Evolutionary conservation across 1,284 basidiomycete species (phyloP).

Genomic region (Sanghuangporus baumii): DNA sequence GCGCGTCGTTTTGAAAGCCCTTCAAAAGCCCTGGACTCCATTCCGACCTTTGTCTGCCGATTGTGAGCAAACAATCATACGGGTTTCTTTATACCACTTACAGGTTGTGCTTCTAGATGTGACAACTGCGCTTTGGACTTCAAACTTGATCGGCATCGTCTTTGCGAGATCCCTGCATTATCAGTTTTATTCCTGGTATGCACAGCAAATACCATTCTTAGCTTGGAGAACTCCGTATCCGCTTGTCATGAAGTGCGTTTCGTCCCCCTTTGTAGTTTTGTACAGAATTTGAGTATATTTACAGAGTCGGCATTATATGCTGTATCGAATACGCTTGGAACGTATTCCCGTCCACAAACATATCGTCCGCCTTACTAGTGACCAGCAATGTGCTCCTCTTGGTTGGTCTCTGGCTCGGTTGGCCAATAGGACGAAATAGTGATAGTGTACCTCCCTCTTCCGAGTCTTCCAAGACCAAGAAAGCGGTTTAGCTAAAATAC

Average conservation of each 20-base stretch:
- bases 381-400: slow-evolving; percentile 55
- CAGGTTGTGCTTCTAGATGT: slow-evolving; percentile 50
- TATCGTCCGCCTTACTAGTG: slow-evolving; percentile 65
- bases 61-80: slow-evolving; percentile 38
- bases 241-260: slow-evolving; percentile 51
- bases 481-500: background rate
- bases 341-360: slow-evolving; percentile 72
- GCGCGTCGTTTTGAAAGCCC: slow-evolving; percentile 28
- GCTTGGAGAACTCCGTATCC: slow-evolving; percentile 71
- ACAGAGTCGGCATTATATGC: slow-evolving; percentile 56
- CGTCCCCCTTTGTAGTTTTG: background rate
- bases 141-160: slow-evolving; percentile 87
- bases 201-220: slow-evolving; percentile 86
- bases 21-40: slow-evolving; percentile 31
- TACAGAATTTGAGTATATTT: slow-evolving; percentile 3
- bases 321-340: slow-evolving; percentile 87
- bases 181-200: slow-evolving; percentile 99
- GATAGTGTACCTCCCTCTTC: background rate
- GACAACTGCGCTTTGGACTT: slow-evolving; percentile 79
- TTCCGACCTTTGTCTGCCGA: slow-evolving; percentile 46
- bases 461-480: background rate
- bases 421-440: slow-evolving; percentile 31
- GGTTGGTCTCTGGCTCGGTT: slow-evolving; percentile 58
- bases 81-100: background rate
- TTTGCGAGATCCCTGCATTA: slow-evolving; percentile 97